A percentile compares a stretch with the other conserved stretches of the same genome.
Conservation (phyloP, 768 basidiomycete species). For the Leccinum longicurvipes region DNA sequence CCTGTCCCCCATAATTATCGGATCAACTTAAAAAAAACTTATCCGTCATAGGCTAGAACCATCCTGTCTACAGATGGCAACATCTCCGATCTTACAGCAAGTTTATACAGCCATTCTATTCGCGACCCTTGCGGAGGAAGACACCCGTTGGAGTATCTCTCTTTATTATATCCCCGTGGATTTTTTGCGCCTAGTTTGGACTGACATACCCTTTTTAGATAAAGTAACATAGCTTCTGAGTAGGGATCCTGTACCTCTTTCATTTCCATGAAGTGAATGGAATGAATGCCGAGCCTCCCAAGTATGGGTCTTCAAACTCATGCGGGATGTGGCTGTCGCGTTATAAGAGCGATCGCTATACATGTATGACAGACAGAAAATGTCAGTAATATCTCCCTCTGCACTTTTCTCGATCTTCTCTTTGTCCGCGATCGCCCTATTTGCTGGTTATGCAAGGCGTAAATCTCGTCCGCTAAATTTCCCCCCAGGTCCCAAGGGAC, state of each 20-base stretch:
- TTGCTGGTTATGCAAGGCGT: conserved; percentile 10
- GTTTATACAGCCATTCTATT: not conserved
- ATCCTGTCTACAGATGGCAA: not conserved
- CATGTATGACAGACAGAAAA: not conserved
- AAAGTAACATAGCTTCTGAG: not conserved
- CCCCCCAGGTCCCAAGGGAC: conserved; percentile 32
- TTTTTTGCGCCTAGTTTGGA: not conserved
- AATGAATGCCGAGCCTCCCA: conserved; percentile 9
- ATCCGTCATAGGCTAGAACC: not conserved
- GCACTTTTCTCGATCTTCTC: conserved; percentile 5
- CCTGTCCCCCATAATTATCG: conserved; percentile 1
- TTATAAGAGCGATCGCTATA: conserved; percentile 12
- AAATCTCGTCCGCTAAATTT: conserved; percentile 3
- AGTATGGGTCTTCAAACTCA: conserved; percentile 1
- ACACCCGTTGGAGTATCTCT: not conserved
- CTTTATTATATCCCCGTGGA: not conserved
- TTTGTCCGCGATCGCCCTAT: conserved; percentile 8
- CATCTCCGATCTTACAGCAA: conserved; percentile 1
- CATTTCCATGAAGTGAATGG: conserved; percentile 10
- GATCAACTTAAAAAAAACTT: conserved; percentile 7
- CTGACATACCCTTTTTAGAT: not conserved
- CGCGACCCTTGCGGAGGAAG: not conserved
- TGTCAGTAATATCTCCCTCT: conserved; percentile 6
- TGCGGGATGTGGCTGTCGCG: not conserved
- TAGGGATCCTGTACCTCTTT: conserved; percentile 6